phyloP scores from a whole-genome alignment of 1,284 basidiomycete species.

The Tilletia walkeri region DNA sequence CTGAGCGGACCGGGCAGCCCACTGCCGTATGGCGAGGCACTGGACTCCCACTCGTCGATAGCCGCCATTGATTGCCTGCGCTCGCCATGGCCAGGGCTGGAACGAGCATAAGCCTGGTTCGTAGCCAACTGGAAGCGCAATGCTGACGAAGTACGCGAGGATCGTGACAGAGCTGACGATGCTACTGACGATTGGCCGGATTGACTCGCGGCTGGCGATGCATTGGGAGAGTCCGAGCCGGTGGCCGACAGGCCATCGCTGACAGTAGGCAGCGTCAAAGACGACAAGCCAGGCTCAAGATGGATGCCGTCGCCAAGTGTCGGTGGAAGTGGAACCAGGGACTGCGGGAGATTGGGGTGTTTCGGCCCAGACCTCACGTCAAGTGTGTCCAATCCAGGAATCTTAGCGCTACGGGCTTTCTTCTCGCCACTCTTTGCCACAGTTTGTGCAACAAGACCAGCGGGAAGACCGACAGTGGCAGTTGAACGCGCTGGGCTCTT shows the following conservation, averaged over 20 bases:
- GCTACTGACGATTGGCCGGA: constrained; percentile 19
- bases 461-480: background rate
- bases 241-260: constrained; percentile 25
- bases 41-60: constrained; percentile 50
- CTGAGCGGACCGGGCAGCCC: background rate
- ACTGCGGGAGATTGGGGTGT: background rate
- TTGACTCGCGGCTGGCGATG: constrained; percentile 34
- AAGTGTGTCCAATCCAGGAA: constrained; percentile 7
- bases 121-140: background rate
- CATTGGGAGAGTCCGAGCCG: constrained; percentile 30
- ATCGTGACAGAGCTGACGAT: constrained; percentile 24
- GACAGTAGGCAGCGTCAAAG: background rate
- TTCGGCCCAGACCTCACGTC: background rate
- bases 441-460: background rate
- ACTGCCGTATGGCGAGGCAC: background rate
- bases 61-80: constrained; percentile 33
- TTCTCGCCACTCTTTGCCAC: constrained; percentile 16
- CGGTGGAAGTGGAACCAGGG: constrained; percentile 9
- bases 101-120: background rate
- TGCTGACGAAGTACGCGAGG: background rate
- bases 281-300: constrained; percentile 1
- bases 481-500: background rate
- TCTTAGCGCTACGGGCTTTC: constrained; percentile 5
- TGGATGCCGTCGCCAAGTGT: background rate
- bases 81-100: background rate